These are phyloP conservation scores for Eimeria praecox DNA, from an alignment of 169 alveolate genomes.

Conservation along the genomic window DNA sequence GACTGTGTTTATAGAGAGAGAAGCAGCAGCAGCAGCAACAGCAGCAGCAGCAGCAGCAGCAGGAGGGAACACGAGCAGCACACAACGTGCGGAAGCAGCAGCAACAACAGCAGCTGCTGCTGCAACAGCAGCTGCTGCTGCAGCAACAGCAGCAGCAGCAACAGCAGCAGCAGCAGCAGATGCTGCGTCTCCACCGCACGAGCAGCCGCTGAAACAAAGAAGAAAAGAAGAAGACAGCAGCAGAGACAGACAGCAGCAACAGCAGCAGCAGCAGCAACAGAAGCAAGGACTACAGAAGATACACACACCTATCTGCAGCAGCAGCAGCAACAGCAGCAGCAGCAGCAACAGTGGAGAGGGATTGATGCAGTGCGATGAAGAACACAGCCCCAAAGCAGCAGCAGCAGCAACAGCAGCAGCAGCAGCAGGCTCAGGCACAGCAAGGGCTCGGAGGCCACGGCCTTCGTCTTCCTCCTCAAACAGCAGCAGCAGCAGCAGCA, in stretches of 20 bases:
- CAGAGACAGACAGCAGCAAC: not conserved
- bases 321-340: slow-evolving; percentile 48
- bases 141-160: slow-evolving; percentile 25
- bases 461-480: not conserved
- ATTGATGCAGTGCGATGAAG: not conserved
- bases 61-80: no score
- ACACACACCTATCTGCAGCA: not conserved
- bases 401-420: slow-evolving; percentile 21
- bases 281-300: not conserved
- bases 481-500: not conserved
- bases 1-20: not conserved
- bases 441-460: not conserved
- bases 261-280: slow-evolving; percentile 21
- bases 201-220: slow-evolving; percentile 3
- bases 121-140: not conserved
- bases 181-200: not conserved
- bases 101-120: slow-evolving; percentile 8
- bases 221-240: not conserved
- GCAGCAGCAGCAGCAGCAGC: not conserved
- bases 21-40: slow-evolving; percentile 19
- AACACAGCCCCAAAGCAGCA: not conserved
- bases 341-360: slow-evolving; percentile 4
- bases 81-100: no score
- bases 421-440: not conserved
- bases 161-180: not conserved